Percentiles rank a stretch among this genome's conserved stretches.
Evolutionary conservation across 2,329 filamentous ascomycete species (phyloP).

Genomic region (Torrubiellomyces zombiae): DNA sequence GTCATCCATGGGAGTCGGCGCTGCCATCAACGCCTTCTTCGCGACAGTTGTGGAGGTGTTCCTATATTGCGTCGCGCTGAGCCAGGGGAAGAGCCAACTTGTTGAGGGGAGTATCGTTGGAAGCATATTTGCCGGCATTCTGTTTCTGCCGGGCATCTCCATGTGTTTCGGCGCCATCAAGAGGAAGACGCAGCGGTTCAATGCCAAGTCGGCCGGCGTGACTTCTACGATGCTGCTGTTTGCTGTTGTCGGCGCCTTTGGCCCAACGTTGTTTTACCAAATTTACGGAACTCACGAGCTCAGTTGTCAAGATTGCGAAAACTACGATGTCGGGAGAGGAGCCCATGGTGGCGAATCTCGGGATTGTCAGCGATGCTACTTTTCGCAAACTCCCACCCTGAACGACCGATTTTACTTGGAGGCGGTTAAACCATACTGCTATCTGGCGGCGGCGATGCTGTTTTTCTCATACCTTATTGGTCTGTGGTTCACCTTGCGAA

Average conservation of each 20-base stretch:
- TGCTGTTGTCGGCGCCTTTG: slow-evolving; percentile 86
- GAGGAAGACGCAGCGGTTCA: slow-evolving; percentile 96
- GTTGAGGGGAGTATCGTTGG: slow-evolving; percentile 96
- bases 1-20: slow-evolving; percentile 94
- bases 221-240: slow-evolving; percentile 97
- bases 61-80: slow-evolving; percentile 86
- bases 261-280: slow-evolving; percentile 93
- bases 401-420: slow-evolving; percentile 79
- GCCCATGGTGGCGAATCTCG: slow-evolving; percentile 24
- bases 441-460: slow-evolving; percentile 66
- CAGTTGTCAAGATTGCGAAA: slow-evolving; percentile 55
- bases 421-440: slow-evolving; percentile 86
- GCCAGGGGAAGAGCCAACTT: slow-evolving; percentile 78
- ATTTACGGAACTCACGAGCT: slow-evolving; percentile 97
- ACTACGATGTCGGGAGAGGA: slow-evolving; percentile 19
- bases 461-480: slow-evolving; percentile 92
- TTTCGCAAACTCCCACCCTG: slow-evolving; percentile 70
- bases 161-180: slow-evolving; percentile 99
- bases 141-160: slow-evolving; percentile 85
- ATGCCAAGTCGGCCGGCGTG: slow-evolving; percentile 86
- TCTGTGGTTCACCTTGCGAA: slow-evolving; percentile 86
- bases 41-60: slow-evolving; percentile 96
- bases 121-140: slow-evolving; percentile 91
- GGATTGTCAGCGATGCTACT: slow-evolving; percentile 88
- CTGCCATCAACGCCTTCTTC: slow-evolving; percentile 96